Conservation (phyloP, 2,329 filamentous ascomycete genomes). For the Alternaria conjuncta region DNA sequence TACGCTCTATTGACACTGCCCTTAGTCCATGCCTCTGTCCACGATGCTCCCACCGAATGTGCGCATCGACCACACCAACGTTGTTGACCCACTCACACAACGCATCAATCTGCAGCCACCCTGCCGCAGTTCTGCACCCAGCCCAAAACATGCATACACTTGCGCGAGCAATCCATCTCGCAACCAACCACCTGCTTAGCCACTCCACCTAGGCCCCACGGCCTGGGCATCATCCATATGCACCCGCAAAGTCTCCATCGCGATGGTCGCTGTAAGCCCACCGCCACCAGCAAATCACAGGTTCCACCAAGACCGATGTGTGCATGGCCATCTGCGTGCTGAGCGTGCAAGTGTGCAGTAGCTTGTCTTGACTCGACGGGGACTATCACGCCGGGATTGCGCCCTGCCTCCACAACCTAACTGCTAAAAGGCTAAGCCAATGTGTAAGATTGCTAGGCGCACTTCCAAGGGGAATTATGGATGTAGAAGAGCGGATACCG, state of each 20-base stretch:
- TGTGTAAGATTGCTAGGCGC: constrained; percentile 15
- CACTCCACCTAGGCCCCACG: constrained; percentile 15
- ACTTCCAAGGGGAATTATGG: constrained; percentile 6
- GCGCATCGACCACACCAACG: constrained; percentile 7
- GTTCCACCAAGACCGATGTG: constrained; percentile 22
- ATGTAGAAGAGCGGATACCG: constrained; percentile 21
- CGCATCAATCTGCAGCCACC: constrained; percentile 21
- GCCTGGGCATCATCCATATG: constrained; percentile 14
- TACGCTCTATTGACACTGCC: neutral
- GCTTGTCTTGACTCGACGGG: constrained; percentile 20
- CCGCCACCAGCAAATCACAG: constrained; percentile 23
- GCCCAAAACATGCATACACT: constrained; percentile 19
- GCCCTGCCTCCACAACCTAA: constrained; percentile 10
- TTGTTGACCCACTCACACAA: constrained; percentile 23
- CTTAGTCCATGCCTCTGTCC: neutral
- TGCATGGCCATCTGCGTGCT: constrained; percentile 27
- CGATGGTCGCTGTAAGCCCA: constrained; percentile 17
- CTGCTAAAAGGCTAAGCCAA: constrained; percentile 2
- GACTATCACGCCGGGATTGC: constrained; percentile 18
- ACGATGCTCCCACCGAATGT: neutral
- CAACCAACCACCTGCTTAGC: constrained; percentile 22
- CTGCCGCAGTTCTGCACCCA: constrained; percentile 18
- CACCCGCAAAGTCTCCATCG: constrained; percentile 18
- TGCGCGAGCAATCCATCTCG: constrained; percentile 17
- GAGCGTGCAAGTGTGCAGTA: constrained; percentile 32